Conservation (phyloP, 2,329 filamentous ascomycete species). For the Microdochium bolleyi region DNA sequence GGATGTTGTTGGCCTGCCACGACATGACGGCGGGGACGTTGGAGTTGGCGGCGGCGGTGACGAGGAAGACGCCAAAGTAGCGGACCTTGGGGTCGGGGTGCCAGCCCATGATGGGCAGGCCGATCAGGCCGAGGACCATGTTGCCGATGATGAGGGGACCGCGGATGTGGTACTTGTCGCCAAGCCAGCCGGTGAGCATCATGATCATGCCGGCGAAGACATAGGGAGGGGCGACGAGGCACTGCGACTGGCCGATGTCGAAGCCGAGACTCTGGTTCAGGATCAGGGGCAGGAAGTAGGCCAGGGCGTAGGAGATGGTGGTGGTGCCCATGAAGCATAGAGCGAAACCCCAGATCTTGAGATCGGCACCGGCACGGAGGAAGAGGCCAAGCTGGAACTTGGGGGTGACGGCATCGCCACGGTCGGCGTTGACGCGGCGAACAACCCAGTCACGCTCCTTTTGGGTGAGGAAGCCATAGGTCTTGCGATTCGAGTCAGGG, state of each 20-base stretch:
- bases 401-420: conserved; percentile 38
- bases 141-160: conserved; percentile 61
- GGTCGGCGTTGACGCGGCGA: conserved; percentile 32
- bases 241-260: conserved; percentile 54
- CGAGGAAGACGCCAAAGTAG: conserved; percentile 69
- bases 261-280: conserved; percentile 58
- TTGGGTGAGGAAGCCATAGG: conserved; percentile 29
- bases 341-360: conserved; percentile 46
- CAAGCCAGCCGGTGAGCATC: conserved; percentile 50
- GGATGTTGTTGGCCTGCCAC: conserved; percentile 83
- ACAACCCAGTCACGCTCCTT: conserved; percentile 28
- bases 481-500: conserved; percentile 31
- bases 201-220: conserved; percentile 57
- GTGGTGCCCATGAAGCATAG: conserved; percentile 58
- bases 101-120: conserved; percentile 67
- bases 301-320: conserved; percentile 66
- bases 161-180: conserved; percentile 59
- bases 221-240: conserved; percentile 64
- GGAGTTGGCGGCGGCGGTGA: conserved; percentile 68
- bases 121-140: conserved; percentile 57
- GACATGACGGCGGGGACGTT: conserved; percentile 70
- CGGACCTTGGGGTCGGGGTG: conserved; percentile 44
- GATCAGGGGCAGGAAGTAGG: conserved; percentile 74
- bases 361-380: conserved; percentile 25
- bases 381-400: conserved; percentile 30